phyloP scores from a whole-genome alignment of 768 basidiomycete species.

The Suillus hirtellus region DNA sequence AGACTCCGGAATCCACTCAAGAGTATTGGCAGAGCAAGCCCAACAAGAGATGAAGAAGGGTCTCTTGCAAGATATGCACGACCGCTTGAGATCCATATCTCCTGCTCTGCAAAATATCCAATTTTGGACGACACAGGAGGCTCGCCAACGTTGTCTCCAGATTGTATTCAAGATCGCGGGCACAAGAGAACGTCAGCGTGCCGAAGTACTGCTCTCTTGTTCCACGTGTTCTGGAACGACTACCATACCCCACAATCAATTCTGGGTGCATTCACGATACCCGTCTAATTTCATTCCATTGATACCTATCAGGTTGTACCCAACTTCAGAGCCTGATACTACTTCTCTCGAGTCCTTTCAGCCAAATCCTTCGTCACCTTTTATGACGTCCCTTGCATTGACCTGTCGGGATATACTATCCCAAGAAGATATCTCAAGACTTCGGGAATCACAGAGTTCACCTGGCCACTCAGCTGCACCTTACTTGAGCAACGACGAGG shows the following conservation, averaged over 20 bases:
- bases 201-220: slow-evolving; percentile 56
- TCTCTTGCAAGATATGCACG: slow-evolving; percentile 62
- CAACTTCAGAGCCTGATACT: slow-evolving; percentile 29
- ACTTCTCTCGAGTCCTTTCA: slow-evolving; percentile 7
- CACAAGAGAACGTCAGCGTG: slow-evolving; percentile 60
- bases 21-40: slow-evolving; percentile 71
- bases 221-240: slow-evolving; percentile 13
- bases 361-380: slow-evolving; percentile 27
- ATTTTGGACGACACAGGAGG: slow-evolving; percentile 84
- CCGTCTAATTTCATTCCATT: slow-evolving; percentile 53
- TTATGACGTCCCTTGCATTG: slow-evolving; percentile 48
- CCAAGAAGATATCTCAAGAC: slow-evolving; percentile 35
- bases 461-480: background rate
- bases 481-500: slow-evolving; percentile 17
- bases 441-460: background rate
- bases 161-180: slow-evolving; percentile 85
- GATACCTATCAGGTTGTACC: slow-evolving; percentile 56
- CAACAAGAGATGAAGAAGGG: slow-evolving; percentile 71
- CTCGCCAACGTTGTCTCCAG: slow-evolving; percentile 66
- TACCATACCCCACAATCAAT: slow-evolving; percentile 36
- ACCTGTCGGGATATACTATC: slow-evolving; percentile 59
- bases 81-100: slow-evolving; percentile 37
- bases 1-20: slow-evolving; percentile 56
- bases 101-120: slow-evolving; percentile 36
- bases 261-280: slow-evolving; percentile 69